Evolutionary conservation across 306 rosid genomes (phyloP).

Genomic region (Cotoneaster glaucophyllus): DNA sequence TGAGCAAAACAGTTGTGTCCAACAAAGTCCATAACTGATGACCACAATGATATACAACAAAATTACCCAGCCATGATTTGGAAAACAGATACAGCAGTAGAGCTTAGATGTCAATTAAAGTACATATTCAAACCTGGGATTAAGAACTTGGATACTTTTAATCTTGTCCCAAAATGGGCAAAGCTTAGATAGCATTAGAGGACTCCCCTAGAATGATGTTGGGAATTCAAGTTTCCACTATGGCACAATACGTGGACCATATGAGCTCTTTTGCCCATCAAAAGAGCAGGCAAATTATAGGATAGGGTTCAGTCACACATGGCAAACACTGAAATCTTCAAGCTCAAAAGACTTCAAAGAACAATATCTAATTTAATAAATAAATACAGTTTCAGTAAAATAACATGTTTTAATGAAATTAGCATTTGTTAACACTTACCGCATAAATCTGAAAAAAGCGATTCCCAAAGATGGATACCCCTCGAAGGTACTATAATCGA

Average conservation of each 20-base stretch:
- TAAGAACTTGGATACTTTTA: background rate
- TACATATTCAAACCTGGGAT: background rate
- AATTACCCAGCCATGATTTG: background rate
- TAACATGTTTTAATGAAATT: background rate
- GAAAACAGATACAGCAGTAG: background rate
- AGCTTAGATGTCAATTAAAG: background rate
- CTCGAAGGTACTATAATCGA: slow-evolving; percentile 65
- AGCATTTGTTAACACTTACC: slow-evolving; percentile 31
- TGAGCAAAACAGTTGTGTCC: background rate
- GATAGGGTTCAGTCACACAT: background rate
- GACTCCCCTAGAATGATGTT: background rate
- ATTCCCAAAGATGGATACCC: slow-evolving; percentile 75
- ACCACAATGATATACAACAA: background rate
- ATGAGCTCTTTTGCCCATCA: background rate
- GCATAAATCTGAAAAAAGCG: slow-evolving; percentile 76
- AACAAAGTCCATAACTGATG: background rate
- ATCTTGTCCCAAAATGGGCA: background rate
- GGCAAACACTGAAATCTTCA: background rate
- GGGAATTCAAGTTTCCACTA: background rate
- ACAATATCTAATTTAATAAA: background rate
- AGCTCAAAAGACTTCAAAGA: background rate
- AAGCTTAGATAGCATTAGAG: background rate
- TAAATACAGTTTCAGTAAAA: background rate
- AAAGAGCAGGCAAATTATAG: background rate
- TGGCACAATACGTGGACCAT: background rate